Conservation (phyloP, 495 filamentous ascomycete genomes). For the Apodospora peruviana region DNA sequence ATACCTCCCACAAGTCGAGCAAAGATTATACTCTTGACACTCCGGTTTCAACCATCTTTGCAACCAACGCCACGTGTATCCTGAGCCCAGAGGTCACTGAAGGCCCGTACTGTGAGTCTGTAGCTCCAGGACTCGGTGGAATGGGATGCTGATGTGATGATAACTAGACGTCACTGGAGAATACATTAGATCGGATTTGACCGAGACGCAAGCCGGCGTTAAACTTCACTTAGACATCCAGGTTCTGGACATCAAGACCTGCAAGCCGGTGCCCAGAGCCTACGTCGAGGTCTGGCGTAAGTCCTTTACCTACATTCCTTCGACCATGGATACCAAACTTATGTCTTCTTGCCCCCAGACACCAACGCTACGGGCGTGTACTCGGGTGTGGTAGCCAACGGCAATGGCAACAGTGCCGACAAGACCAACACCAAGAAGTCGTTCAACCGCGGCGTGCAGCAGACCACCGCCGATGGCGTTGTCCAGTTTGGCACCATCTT, state of each 20-base stretch:
- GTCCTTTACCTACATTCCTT: neutral
- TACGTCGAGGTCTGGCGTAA: slow-evolving; percentile 54
- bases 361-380: slow-evolving; percentile 50
- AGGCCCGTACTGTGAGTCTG: slow-evolving; percentile 39
- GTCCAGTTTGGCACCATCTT: slow-evolving; percentile 47
- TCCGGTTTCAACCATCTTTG: slow-evolving; percentile 32
- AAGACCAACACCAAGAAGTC: slow-evolving; percentile 34
- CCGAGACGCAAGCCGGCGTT: slow-evolving; percentile 49
- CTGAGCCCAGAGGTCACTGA: slow-evolving; percentile 51
- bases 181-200: slow-evolving; percentile 45
- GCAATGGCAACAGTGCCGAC: slow-evolving; percentile 10
- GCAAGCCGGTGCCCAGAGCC: slow-evolving; percentile 45
- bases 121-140: neutral
- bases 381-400: slow-evolving; percentile 40
- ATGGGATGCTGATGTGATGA: neutral
- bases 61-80: slow-evolving; percentile 45
- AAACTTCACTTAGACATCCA: slow-evolving; percentile 53
- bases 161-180: slow-evolving; percentile 23
- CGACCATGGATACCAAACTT: neutral
- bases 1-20: slow-evolving; percentile 8
- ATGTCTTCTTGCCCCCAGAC: neutral
- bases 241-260: slow-evolving; percentile 51
- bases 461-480: slow-evolving; percentile 44
- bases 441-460: slow-evolving; percentile 45
- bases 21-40: slow-evolving; percentile 8